These are phyloP conservation scores for Teratosphaeria epicoccoides DNA, from an alignment of 2,329 filamentous ascomycete genomes.

Conservation along the genomic window DNA sequence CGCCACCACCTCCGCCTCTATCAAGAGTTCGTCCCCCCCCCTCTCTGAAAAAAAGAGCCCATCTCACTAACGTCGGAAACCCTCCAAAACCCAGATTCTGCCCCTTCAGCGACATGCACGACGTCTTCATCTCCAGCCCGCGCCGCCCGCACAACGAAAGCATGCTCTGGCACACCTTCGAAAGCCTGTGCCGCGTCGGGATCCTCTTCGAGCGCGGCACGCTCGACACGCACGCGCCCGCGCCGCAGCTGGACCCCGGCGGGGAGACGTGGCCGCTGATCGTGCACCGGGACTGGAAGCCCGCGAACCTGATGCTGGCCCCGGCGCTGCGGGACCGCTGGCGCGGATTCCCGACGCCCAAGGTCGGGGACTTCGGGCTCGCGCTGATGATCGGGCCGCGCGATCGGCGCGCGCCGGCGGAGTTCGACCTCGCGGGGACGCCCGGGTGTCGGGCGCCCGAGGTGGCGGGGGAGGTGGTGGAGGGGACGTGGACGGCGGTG, in stretches of 20 bases:
- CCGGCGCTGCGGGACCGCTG: neutral
- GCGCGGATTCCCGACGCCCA: neutral
- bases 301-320: neutral
- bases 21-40: neutral
- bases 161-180: conserved; percentile 1
- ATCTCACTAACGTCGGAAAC: too few relatives aligned
- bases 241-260: neutral
- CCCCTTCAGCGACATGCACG: neutral
- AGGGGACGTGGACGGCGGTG: neutral
- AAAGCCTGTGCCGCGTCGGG: neutral
- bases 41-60: too few relatives aligned
- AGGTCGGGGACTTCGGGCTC: neutral
- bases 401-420: neutral
- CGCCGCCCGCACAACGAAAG: too few relatives aligned
- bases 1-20: neutral
- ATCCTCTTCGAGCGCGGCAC: neutral
- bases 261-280: neutral
- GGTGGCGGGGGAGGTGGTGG: neutral
- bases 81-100: too few relatives aligned
- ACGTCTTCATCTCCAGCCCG: too few relatives aligned
- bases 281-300: neutral
- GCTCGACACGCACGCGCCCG: too few relatives aligned
- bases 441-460: neutral
- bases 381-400: neutral
- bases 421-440: neutral